These are phyloP conservation scores for Roridomyces roridus DNA, from an alignment of 768 basidiomycete species.

Conservation along the genomic window DNA sequence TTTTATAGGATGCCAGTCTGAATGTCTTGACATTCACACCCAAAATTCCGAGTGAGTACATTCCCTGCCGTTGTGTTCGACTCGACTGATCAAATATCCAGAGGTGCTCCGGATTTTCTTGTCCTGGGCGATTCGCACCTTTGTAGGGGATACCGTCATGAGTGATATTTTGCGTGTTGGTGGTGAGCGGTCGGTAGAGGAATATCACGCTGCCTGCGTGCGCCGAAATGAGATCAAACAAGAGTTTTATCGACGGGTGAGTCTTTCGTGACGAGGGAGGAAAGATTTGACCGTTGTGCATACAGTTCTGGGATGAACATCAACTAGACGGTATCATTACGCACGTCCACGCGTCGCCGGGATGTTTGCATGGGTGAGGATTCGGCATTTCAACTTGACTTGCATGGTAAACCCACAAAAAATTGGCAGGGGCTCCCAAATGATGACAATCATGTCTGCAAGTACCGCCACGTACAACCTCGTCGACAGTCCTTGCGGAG, in stretches of 20 bases:
- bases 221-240: conserved; percentile 5
- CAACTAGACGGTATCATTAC: conserved; percentile 19
- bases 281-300: background rate
- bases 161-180: background rate
- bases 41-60: conserved; percentile 5
- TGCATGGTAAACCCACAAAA: too few species aligned
- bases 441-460: conserved; percentile 1
- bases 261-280: background rate
- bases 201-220: background rate
- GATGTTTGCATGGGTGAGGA: conserved; percentile 1
- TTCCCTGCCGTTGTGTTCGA: background rate
- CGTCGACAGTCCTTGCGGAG: conserved; percentile 37
- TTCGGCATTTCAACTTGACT: too few species aligned
- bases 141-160: conserved; percentile 9
- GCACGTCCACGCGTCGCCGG: conserved; percentile 9
- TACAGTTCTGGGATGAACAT: conserved; percentile 15
- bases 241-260: conserved; percentile 9
- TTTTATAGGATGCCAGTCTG: conserved; percentile 4
- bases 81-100: background rate
- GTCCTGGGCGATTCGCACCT: background rate
- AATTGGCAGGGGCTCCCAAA: conserved; percentile 6
- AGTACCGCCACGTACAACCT: conserved; percentile 27
- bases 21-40: conserved; percentile 7
- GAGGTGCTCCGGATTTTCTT: background rate
- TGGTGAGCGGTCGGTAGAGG: background rate